Evolutionary conservation across 208 protist genomes (phyloP).

Genomic region (Strigomonas galati): DNA sequence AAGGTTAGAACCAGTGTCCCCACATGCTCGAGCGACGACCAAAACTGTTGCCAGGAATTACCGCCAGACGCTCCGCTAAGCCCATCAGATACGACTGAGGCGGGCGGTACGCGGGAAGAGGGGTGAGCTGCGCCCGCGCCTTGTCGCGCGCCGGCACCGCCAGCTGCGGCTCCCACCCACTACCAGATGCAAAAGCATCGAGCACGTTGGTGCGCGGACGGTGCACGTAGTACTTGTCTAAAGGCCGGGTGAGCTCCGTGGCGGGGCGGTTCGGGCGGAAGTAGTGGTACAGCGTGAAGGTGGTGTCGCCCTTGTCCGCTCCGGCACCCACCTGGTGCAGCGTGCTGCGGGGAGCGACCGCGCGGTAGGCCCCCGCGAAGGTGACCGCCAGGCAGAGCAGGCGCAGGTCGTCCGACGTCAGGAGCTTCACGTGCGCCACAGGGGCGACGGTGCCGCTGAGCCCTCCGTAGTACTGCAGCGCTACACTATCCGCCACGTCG

Average conservation of each 20-base stretch:
- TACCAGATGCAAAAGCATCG: slow-evolving; percentile 11
- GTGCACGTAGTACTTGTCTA: slow-evolving; percentile 78
- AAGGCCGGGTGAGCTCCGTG: slow-evolving; percentile 68
- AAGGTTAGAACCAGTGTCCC: slow-evolving; percentile 81
- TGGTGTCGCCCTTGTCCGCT: neutral
- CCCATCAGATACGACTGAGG: slow-evolving; percentile 87
- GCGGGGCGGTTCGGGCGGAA: slow-evolving; percentile 77
- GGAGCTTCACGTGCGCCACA: slow-evolving; percentile 42
- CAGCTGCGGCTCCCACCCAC: slow-evolving; percentile 51
- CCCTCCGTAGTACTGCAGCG: slow-evolving; percentile 82
- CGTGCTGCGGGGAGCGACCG: slow-evolving; percentile 20
- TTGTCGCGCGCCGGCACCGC: slow-evolving; percentile 44
- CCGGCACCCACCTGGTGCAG: neutral
- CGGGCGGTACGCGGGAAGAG: slow-evolving; percentile 53
- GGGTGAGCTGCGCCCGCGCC: slow-evolving; percentile 27
- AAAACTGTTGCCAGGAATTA: slow-evolving; percentile 75
- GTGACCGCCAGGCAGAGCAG: slow-evolving; percentile 74
- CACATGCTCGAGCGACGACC: slow-evolving; percentile 84
- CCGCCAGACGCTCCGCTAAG: slow-evolving; percentile 75
- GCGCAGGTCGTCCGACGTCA: slow-evolving; percentile 69
- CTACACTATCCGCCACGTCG: slow-evolving; percentile 46
- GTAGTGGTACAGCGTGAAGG: slow-evolving; percentile 77
- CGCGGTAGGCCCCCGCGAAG: slow-evolving; percentile 34
- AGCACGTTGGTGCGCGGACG: slow-evolving; percentile 29
- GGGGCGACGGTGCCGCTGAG: slow-evolving; percentile 44